Evolutionary conservation across 371 early-diverging fungal species (phyloP), one percentile per base, ranked within the genome.

Genomic region (Saksenaea vasiformis): DNA sequence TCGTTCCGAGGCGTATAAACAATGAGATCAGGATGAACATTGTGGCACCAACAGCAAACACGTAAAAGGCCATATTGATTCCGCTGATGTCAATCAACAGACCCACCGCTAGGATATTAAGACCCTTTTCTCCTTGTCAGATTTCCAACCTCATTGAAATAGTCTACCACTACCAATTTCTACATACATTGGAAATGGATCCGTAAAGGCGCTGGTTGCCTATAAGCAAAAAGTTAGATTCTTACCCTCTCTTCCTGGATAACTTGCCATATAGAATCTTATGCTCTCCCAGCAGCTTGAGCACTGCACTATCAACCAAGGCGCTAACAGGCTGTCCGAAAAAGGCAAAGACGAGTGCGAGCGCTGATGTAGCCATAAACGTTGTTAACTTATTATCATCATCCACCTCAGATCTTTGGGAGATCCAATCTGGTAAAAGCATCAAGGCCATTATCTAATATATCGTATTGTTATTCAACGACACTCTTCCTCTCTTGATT

Each of bases 251-350:
- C 17, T 28, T 37, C 5, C 38, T 39, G n/a, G n/a, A n/a, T n/a
- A 43, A 27, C 22, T 61, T 78, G 71, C 81, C 81, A 58, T 80
- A 80, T 17, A 80, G 54, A 10, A 80, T 69, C 44, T 80, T 80
- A 62, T 80, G 70, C 5, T 78, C 73, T 2, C 81, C 81, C n/a
- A 81, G 61, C 24, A 78, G 76, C 36, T 81, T 81, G 73, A 81
- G 74, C 47, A 81, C 81, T 3, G 78, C 81, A 58, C 78, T 78
- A 56, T 81, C 81, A 2, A 81, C 78, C 24, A 81, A 64, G 14
- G 81, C 68, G 27, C 71, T 68, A 62, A 74, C 75, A 34, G 80
- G 80, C 19, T 78, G 47, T 3, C 78, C 69, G 38, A 78, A 78
- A 55, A 78, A 76, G 10, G 78, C 78, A 68, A 76, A 74, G 1